Evolutionary conservation across 805 yeast species (phyloP).

Genomic region (Candida incommunis): DNA sequence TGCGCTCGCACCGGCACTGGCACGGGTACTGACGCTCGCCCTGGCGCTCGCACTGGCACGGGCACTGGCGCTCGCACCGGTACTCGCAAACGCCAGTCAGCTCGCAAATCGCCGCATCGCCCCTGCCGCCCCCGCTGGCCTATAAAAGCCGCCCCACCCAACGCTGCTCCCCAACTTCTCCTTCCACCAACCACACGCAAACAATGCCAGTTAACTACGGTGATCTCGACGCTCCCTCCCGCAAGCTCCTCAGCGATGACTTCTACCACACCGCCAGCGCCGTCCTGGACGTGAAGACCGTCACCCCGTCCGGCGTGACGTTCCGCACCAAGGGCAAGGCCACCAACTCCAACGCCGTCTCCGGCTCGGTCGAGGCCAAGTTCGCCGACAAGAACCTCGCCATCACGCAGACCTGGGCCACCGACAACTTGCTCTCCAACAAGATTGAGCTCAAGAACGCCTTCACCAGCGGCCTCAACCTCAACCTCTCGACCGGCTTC

Average conservation of each 20-base stretch:
- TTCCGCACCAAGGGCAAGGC: constrained; percentile 90
- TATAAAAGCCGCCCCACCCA: neutral
- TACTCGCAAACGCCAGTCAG: too few species aligned
- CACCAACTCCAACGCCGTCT: constrained; percentile 64
- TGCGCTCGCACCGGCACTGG: too few species aligned
- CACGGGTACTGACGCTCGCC: too few species aligned
- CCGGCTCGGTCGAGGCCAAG: constrained; percentile 84
- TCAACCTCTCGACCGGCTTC: constrained; percentile 77
- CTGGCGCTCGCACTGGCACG: too few species aligned
- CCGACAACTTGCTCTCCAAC: constrained; percentile 82
- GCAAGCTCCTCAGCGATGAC: constrained; percentile 76
- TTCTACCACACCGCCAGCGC: constrained; percentile 88
- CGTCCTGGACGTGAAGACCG: constrained; percentile 76
- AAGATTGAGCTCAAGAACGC: constrained; percentile 86
- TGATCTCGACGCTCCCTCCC: constrained; percentile 79
- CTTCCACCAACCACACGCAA: neutral
- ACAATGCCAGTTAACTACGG: constrained; percentile 23
- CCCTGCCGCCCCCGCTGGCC: neutral
- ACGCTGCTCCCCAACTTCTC: neutral
- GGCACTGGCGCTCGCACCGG: too few species aligned
- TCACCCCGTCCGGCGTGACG: constrained; percentile 91
- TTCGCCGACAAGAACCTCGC: constrained; percentile 91
- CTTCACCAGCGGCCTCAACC: constrained; percentile 88
- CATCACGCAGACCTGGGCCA: constrained; percentile 96
- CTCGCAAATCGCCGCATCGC: neutral